phyloP scores from a whole-genome alignment of 1,284 basidiomycete genomes.

The Singerocomus inundabilis region DNA sequence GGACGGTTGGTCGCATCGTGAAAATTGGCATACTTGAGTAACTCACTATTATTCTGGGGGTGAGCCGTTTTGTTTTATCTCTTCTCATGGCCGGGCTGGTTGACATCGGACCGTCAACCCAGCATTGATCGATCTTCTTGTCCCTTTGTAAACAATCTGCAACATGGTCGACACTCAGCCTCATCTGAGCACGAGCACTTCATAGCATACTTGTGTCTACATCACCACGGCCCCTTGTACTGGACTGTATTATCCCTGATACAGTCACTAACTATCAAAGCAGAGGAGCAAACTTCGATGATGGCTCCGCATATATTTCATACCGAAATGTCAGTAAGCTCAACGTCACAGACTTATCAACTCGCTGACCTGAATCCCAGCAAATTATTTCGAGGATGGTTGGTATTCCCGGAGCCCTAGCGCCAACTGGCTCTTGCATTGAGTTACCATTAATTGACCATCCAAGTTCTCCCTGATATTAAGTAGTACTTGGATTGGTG shows the following conservation, averaged over 20 bases:
- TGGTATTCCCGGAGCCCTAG: constrained; percentile 64
- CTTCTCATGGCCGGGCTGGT: background rate
- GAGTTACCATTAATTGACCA: constrained; percentile 54
- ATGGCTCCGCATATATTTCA: constrained; percentile 60
- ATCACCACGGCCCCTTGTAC: background rate
- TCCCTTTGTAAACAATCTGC: constrained; percentile 52
- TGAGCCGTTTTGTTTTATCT: constrained; percentile 22
- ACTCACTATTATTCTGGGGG: constrained; percentile 60
- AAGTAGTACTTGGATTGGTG: too few species aligned
- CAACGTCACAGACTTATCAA: background rate
- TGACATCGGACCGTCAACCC: constrained; percentile 4
- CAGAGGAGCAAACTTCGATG: constrained; percentile 61
- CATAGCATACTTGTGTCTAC: constrained; percentile 54
- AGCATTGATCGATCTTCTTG: constrained; percentile 74
- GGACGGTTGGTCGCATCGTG: too few species aligned
- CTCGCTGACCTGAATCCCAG: constrained; percentile 31
- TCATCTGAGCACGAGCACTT: constrained; percentile 52
- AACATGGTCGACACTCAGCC: constrained; percentile 2
- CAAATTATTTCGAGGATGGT: constrained; percentile 68
- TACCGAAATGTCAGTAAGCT: constrained; percentile 57
- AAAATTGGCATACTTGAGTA: constrained; percentile 62
- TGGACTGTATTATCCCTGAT: background rate
- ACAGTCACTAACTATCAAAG: constrained; percentile 45
- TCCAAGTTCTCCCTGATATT: too few species aligned
- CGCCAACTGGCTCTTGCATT: constrained; percentile 60